Evolutionary conservation across 345 rosid genomes (phyloP).

Genomic region (Heritiera fomes): DNA sequence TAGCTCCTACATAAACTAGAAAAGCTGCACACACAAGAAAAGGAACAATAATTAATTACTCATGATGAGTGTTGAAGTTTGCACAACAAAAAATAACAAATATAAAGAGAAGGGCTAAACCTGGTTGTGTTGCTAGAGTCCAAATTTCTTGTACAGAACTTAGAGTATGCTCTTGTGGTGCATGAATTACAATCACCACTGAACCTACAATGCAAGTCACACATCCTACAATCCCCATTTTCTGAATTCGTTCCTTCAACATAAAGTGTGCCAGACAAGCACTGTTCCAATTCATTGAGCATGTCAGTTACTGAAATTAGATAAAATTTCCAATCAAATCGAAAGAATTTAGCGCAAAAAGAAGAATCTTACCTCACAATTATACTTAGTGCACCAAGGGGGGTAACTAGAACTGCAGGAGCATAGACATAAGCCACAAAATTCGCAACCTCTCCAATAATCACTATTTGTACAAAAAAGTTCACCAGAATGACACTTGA

Average conservation of each 20-base stretch:
- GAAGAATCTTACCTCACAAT: conserved; percentile 61
- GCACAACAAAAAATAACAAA: conserved; percentile 12
- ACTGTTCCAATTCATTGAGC: conserved; percentile 40
- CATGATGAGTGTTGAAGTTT: conserved; percentile 8
- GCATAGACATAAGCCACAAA: conserved; percentile 93
- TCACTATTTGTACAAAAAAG: conserved; percentile 47
- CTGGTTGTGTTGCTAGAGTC: conserved; percentile 82
- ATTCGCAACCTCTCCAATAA: conserved; percentile 86
- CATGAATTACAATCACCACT: conserved; percentile 83
- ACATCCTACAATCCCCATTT: conserved; percentile 86
- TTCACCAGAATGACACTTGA: conserved; percentile 11
- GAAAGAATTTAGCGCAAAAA: conserved; percentile 10
- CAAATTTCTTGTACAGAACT: conserved; percentile 78
- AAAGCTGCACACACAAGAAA: conserved; percentile 57
- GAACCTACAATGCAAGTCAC: conserved; percentile 87
- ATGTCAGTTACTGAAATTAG: conserved; percentile 16
- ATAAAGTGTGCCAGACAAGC: conserved; percentile 88
- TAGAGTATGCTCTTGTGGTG: conserved; percentile 82
- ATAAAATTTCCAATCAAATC: neutral
- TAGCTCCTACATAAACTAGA: conserved; percentile 63
- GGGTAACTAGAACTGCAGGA: conserved; percentile 91
- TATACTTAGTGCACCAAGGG: conserved; percentile 89
- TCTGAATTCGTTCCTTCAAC: conserved; percentile 68
- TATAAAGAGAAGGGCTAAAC: conserved; percentile 31
- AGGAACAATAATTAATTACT: conserved; percentile 13